Conservation (phyloP, 2,329 filamentous ascomycete species). For the Stromatinia cepivora region DNA sequence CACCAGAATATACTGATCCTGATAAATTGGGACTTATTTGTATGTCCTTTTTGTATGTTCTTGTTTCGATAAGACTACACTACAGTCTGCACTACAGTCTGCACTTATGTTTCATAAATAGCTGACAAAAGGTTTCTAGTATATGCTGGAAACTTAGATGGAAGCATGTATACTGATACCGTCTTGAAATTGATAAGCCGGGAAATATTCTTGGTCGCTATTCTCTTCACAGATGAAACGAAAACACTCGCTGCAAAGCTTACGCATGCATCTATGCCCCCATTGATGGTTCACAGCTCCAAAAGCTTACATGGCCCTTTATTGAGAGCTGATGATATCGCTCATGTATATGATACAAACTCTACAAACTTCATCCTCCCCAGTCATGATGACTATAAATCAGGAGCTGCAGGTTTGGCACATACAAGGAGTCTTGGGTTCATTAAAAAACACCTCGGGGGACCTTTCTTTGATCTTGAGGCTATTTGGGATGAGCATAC, state of each 20-base stretch:
- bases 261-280: background rate
- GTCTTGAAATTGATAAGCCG: background rate
- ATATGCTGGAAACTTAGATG: constrained; percentile 13
- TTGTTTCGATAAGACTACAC: background rate
- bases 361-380: constrained; percentile 30
- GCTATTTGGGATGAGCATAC: constrained; percentile 80
- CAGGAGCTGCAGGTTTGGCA: constrained; percentile 52
- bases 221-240: constrained; percentile 5
- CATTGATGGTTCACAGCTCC: constrained; percentile 19
- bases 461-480: constrained; percentile 73
- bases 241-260: background rate
- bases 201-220: background rate
- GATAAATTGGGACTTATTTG: constrained; percentile 15
- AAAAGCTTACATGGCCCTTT: background rate
- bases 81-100: background rate
- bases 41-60: constrained; percentile 21
- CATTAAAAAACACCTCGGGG: constrained; percentile 61
- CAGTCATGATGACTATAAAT: constrained; percentile 37
- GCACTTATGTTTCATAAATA: background rate
- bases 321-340: constrained; percentile 6
- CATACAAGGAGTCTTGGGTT: constrained; percentile 68
- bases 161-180: background rate
- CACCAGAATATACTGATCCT: constrained; percentile 15
- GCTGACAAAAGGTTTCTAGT: constrained; percentile 15
- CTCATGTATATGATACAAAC: constrained; percentile 23